A percentile compares a stretch with the other conserved stretches of the same genome.
phyloP scores from a whole-genome alignment of 2,329 filamentous ascomycete genomes.

The Aspergillus udagawae region DNA sequence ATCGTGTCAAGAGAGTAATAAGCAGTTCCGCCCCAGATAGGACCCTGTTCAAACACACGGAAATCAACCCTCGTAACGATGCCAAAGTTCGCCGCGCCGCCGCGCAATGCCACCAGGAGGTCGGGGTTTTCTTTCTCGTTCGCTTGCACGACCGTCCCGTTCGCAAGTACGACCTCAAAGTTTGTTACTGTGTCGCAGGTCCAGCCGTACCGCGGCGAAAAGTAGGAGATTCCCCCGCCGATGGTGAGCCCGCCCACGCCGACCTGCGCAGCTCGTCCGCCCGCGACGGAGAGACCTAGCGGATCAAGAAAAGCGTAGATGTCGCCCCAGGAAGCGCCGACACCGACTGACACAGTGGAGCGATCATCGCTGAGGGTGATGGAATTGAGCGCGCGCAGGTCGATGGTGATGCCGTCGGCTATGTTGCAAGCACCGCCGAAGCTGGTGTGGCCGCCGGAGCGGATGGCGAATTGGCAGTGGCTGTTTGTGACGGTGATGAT shows the following conservation, averaged over 20 bases:
- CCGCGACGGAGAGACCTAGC: constrained; percentile 13
- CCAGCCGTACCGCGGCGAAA: constrained; percentile 20
- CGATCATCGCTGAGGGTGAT: background rate
- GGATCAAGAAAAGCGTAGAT: constrained; percentile 9
- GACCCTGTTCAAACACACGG: constrained; percentile 3
- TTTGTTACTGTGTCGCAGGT: constrained; percentile 31
- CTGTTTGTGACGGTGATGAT: constrained; percentile 11
- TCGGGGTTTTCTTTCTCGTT: constrained; percentile 21
- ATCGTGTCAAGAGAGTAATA: background rate
- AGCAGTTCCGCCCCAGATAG: background rate
- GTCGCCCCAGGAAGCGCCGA: constrained; percentile 1
- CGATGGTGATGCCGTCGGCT: constrained; percentile 11
- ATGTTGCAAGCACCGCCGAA: constrained; percentile 12
- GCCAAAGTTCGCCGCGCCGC: constrained; percentile 35
- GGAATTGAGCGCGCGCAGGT: constrained; percentile 7
- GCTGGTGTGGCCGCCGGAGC: constrained; percentile 10
- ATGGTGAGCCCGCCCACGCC: constrained; percentile 19
- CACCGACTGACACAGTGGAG: background rate
- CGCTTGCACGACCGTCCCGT: constrained; percentile 29
- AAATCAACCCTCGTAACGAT: constrained; percentile 26
- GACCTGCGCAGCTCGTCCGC: constrained; percentile 16
- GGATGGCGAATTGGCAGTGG: constrained; percentile 12
- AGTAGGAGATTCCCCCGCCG: constrained; percentile 5
- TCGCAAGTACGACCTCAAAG: constrained; percentile 34
- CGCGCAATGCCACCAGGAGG: constrained; percentile 32